These are phyloP conservation scores for Funneliformis mosseae DNA, from an alignment of 192 early-diverging fungal species.

Conservation along the genomic window DNA sequence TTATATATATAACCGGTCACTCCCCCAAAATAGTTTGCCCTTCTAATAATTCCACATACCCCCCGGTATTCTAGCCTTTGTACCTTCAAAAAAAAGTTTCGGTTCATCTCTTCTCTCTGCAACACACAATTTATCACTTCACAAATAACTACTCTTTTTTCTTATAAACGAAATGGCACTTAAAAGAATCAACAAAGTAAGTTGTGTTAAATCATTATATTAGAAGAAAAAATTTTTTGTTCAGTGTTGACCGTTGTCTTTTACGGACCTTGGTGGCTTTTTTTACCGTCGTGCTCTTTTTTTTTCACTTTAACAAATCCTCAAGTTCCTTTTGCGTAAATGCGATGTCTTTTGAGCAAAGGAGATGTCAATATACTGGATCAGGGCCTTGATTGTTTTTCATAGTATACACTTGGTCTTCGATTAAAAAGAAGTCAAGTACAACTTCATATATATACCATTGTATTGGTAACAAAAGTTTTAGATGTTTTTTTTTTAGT, in stretches of 20 bases:
- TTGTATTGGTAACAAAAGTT: background rate
- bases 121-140: background rate
- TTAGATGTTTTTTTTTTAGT: background rate
- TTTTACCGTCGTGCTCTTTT: conserved; percentile 10
- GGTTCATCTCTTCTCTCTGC: conserved; percentile 14
- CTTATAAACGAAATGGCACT: conserved; percentile 74
- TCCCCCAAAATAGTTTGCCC: background rate
- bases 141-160: background rate
- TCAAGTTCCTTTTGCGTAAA: background rate
- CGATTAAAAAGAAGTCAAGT: background rate
- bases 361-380: background rate
- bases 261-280: background rate
- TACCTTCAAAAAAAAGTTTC: conserved; percentile 2
- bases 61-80: conserved; percentile 10
- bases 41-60: conserved; percentile 1
- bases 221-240: background rate
- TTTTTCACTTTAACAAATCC: conserved; percentile 24
- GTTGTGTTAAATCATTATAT: conserved; percentile 15
- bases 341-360: conserved; percentile 2
- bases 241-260: background rate
- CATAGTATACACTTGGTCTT: background rate
- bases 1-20: background rate
- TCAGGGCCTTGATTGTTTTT: background rate
- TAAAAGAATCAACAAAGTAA: conserved; percentile 99
- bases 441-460: background rate